A percentile compares a stretch with the other conserved stretches of the same genome.
phyloP scores from a whole-genome alignment of 805 yeast species.

The Saturnispora diversa region DNA sequence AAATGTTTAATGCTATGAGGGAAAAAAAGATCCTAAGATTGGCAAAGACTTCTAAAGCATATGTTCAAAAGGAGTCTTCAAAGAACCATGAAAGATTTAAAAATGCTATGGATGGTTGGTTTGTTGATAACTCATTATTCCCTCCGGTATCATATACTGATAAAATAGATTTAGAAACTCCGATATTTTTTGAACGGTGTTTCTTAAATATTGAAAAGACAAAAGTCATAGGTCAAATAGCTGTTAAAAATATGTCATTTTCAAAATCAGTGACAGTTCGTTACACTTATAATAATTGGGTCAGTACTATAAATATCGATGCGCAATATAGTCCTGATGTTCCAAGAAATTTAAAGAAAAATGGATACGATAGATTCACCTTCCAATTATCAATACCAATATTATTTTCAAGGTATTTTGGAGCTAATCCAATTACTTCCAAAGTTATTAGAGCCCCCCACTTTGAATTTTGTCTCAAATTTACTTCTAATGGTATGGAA shows the following conservation, averaged over 20 bases:
- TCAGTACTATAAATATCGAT: constrained; percentile 59
- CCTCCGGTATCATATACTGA: constrained; percentile 38
- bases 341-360: constrained; percentile 39
- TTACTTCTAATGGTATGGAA: constrained; percentile 40
- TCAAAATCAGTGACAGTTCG: constrained; percentile 60
- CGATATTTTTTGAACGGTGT: constrained; percentile 59
- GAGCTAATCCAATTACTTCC: constrained; percentile 19
- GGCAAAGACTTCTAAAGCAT: constrained; percentile 18
- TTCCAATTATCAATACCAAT: constrained; percentile 49
- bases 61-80: constrained; percentile 11
- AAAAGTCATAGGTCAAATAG: constrained; percentile 60
- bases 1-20: constrained; percentile 7
- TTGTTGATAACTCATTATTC: constrained; percentile 35
- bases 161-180: constrained; percentile 33
- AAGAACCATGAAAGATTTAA: constrained; percentile 18
- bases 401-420: constrained; percentile 28
- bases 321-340: constrained; percentile 53
- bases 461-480: constrained; percentile 48
- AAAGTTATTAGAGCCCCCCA: constrained; percentile 16
- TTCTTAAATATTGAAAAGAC: constrained; percentile 52
- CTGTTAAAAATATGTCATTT: constrained; percentile 68
- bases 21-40: constrained; percentile 12
- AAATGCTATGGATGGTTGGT: constrained; percentile 33
- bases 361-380: constrained; percentile 62
- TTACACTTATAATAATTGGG: constrained; percentile 77